phyloP scores from a whole-genome alignment of 352 stramenopile species.

The Hyaloperonospora brassicae region DNA sequence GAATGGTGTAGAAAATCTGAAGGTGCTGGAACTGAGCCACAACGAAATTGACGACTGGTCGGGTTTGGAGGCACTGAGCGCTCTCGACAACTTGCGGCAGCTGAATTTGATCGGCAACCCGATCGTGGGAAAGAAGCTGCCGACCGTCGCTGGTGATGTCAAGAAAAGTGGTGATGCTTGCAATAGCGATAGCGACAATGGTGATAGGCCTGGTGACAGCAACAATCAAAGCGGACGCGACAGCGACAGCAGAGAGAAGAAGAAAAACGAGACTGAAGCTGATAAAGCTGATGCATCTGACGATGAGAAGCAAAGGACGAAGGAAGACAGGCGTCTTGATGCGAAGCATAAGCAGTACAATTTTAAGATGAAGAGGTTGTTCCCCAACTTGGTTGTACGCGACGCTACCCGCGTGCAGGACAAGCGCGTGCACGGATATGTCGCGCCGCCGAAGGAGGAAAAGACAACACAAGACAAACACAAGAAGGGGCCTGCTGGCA shows the following conservation, averaged over 20 bases:
- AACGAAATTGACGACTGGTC: conserved; percentile 80
- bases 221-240: conserved; percentile 13
- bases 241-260: conserved; percentile 15
- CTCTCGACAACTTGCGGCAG: conserved; percentile 63
- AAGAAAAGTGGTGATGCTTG: conserved; percentile 14
- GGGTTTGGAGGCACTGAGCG: conserved; percentile 52
- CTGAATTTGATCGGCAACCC: conserved; percentile 77
- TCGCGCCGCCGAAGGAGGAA: conserved; percentile 63
- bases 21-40: conserved; percentile 73
- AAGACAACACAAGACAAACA: conserved; percentile 34
- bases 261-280: conserved; percentile 13
- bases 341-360: conserved; percentile 85
- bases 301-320: conserved; percentile 44
- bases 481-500: conserved; percentile 12
- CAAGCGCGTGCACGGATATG: conserved; percentile 78
- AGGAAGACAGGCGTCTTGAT: conserved; percentile 61
- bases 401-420: conserved; percentile 69
- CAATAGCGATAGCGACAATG: conserved; percentile 14
- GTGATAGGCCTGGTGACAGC: conserved; percentile 18
- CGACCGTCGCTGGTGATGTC: conserved; percentile 18
- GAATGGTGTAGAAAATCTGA: conserved; percentile 49
- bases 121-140: conserved; percentile 51
- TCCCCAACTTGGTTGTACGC: conserved; percentile 69
- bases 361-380: conserved; percentile 84
- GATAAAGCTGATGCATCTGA: conserved; percentile 32